Evolutionary conservation across 805 yeast genomes (phyloP).

Genomic region (Cyberlindnera saturnus): DNA sequence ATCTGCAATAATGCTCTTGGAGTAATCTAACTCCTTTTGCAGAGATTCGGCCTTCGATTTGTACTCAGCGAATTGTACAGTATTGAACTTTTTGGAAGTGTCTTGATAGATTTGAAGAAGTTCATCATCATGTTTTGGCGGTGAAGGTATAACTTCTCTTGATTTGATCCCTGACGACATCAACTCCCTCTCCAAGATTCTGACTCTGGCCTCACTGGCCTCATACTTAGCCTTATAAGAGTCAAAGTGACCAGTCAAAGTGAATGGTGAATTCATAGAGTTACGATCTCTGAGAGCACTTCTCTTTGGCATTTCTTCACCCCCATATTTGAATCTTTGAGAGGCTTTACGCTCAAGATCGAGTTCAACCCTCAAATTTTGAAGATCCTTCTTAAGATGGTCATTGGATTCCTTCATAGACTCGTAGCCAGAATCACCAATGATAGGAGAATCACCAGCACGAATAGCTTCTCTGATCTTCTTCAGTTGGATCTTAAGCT

Average conservation of each 20-base stretch:
- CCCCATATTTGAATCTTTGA: slow-evolving; percentile 38
- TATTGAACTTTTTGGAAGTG: slow-evolving; percentile 36
- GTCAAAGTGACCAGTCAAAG: slow-evolving; percentile 21
- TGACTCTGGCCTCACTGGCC: slow-evolving; percentile 38
- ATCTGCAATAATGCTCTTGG: slow-evolving; percentile 21
- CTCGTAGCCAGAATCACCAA: slow-evolving; percentile 21
- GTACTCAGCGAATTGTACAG: slow-evolving; percentile 35
- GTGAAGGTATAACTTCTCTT: slow-evolving; percentile 1
- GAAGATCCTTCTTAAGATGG: slow-evolving; percentile 36
- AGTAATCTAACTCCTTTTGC: slow-evolving; percentile 34
- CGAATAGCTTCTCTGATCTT: slow-evolving; percentile 22
- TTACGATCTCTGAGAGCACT: slow-evolving; percentile 25
- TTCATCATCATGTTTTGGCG: slow-evolving; percentile 31
- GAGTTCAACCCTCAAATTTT: slow-evolving; percentile 40
- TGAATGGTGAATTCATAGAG: slow-evolving; percentile 16
- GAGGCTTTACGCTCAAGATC: slow-evolving; percentile 47
- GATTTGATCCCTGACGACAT: slow-evolving; percentile 10
- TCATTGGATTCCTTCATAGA: slow-evolving; percentile 19
- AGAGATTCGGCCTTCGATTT: slow-evolving; percentile 37
- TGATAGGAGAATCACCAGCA: slow-evolving; percentile 15
- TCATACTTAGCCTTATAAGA: slow-evolving; percentile 38
- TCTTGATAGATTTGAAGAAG: slow-evolving; percentile 46
- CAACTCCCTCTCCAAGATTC: slow-evolving; percentile 32
- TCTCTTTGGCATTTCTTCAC: slow-evolving; percentile 32
- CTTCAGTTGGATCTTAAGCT: slow-evolving; percentile 35